These are phyloP conservation scores for Pseudogymnoascus sp. DNA, from an alignment of 2,329 filamentous ascomycete species.

Conservation along the genomic window DNA sequence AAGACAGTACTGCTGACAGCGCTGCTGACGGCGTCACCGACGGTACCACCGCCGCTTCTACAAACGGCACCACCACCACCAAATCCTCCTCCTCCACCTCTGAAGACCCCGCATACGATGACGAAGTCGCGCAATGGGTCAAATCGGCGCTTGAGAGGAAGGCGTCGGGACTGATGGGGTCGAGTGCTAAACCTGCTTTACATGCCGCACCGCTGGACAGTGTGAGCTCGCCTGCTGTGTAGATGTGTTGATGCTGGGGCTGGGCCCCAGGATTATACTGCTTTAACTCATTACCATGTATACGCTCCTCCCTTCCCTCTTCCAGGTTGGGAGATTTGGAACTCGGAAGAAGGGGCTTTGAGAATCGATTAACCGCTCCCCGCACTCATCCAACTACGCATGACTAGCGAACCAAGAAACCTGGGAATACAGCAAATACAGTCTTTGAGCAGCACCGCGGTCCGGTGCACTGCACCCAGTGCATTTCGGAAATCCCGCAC, in stretches of 20 bases:
- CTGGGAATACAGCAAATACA: not conserved
- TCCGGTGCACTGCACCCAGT: not conserved
- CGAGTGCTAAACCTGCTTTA: constrained; percentile 65
- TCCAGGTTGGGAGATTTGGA: not conserved
- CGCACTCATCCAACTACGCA: too few relatives aligned
- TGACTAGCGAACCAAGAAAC: not conserved
- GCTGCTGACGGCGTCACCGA: constrained; percentile 26
- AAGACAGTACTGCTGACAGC: constrained; percentile 27
- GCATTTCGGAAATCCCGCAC: not conserved
- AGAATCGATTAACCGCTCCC: too few relatives aligned
- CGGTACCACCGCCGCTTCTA: constrained; percentile 24
- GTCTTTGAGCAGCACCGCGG: not conserved
- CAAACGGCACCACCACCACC: constrained; percentile 15
- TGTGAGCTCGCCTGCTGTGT: constrained; percentile 43
- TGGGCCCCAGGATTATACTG: not conserved
- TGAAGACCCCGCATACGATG: constrained; percentile 43
- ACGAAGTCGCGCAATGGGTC: constrained; percentile 85
- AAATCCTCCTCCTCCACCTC: constrained; percentile 20
- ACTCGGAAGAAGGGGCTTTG: not conserved
- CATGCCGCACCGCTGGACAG: constrained; percentile 81
- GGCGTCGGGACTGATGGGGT: constrained; percentile 48
- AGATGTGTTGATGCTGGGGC: not conserved
- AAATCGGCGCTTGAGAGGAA: constrained; percentile 61
- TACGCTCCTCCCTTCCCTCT: not conserved
- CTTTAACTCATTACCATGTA: not conserved